Base-by-base conservation (phyloP, 768 basidiomycete genomes). In the Kondoa malvinella region DNA sequence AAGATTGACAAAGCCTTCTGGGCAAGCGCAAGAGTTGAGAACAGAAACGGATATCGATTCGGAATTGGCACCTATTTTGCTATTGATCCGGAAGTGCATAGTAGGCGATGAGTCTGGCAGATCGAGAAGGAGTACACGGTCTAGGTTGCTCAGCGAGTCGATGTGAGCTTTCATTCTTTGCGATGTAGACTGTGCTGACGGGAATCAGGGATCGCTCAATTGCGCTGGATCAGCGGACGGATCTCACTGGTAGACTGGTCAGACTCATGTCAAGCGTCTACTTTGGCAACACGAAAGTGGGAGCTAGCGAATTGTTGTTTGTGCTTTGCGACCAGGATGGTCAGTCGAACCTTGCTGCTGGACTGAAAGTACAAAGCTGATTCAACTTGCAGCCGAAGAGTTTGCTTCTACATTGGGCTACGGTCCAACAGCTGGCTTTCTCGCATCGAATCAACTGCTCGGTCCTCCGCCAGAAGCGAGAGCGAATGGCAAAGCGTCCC, bases 361-460 rank as follows among this genome's bases (percentile, higher is more conserved):
- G n/a, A 12, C n/a, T n/a, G 15, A 29, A 27, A 16, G 15, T 56
- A 27, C 3, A 12, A 30, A 3, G 1, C 50, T 14, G 25, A 17
- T 25, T 57, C 25, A 62, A 3, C 31, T n/a, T n/a, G n/a, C n/a
- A 85, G 90, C 87, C n/a, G 80, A 82, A 3, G 82, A 81, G 0
- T 79, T 97, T 17, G 83, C 84, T n/a, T 82, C 84, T 2, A 83
- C 87, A 57, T 82, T 95, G 65, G 94, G 94, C 4, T 99, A 99
- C 73, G 94, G 94, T 56, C 92, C 92, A 75, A 90, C 92, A 56
- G 90, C 92, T 0, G 95, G 95, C 0, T 88, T 90, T 81, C 81
- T 99, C 29, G 92, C 90, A 79, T 85, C 87, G 75, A 92, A 91
- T 74, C 92, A 91, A 17, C 81, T 97, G 72, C 81, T 87, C 74